Evolutionary conservation across 2,329 filamentous ascomycete species (phyloP), one percentile per base, ranked within the genome.

Genomic region (Fusarium mangiferae): DNA sequence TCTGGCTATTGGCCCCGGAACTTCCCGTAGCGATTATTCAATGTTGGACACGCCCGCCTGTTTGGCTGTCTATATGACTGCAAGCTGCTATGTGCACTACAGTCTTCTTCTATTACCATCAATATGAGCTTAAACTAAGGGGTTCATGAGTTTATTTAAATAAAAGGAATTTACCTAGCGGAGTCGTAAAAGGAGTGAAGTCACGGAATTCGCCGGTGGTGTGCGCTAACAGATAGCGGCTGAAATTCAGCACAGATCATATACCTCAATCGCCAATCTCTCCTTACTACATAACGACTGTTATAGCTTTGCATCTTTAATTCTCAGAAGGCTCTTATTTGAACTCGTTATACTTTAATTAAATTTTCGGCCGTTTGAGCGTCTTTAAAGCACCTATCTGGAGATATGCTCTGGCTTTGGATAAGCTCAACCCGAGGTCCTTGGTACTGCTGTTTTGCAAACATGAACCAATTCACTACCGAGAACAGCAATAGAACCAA

Each of bases 41-140:
- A 5, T 18, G 10, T 3, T 6, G 6, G 10, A 44, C 41, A 44
- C 15, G 10, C n/a, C 3, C 39, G 22, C 15, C 1, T 20, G 28
- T 7, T 20, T 20, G 4, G 13, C 5, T 26, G 22, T 15, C 39
- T 42, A 6, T 42, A 6, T 42, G 14, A 42, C 22, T 14, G 14
- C 6, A n/a, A 6, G 2, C 17, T 8, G 5, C 24, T 26, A 6
- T 6, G 0, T 3, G 4, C 12, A 26, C 18, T n/a, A n/a, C 5
- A 14, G 20, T 41, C 39, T 8, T 5, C 7, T n/a, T n/a, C 7
- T 13, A 14, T 41, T 9, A 6, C 7, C 7, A 41, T n/a, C 10
- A n/a, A n/a, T 14, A 14, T 6, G 7, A 6, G 39, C 6, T 41
- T 8, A 9, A 1, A 14, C 5, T 10, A 3, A 6, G 39, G 3